Evolutionary conservation across 495 filamentous ascomycete genomes (phyloP).

Genomic region (Chaetomium tenue): DNA sequence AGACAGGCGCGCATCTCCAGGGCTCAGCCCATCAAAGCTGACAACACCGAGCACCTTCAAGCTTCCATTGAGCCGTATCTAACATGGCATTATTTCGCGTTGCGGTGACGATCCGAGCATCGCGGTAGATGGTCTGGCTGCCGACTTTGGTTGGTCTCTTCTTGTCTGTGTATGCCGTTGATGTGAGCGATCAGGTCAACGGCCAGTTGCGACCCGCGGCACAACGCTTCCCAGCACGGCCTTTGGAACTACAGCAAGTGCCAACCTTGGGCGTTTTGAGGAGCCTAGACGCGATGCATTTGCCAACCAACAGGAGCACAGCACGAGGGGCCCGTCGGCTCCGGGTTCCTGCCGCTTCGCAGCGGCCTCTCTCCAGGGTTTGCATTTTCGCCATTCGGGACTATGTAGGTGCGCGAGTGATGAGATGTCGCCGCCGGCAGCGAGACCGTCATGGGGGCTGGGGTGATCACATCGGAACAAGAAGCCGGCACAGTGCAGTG

Average conservation of each 20-base stretch:
- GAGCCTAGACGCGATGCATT: slow-evolving; percentile 14
- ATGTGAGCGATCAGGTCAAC: slow-evolving; percentile 1
- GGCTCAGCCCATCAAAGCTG: slow-evolving; percentile 1
- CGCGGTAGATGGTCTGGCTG: slow-evolving; percentile 2
- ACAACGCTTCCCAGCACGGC: slow-evolving; percentile 9
- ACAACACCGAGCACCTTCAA: not conserved
- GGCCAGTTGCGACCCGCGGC: not conserved
- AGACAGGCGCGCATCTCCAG: not conserved
- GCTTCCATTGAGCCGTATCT: slow-evolving; percentile 6
- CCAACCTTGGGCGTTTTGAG: slow-evolving; percentile 26
- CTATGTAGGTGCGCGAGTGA: not conserved
- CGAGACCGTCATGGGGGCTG: not conserved
- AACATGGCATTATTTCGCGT: slow-evolving; percentile 1
- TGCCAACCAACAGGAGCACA: slow-evolving; percentile 13
- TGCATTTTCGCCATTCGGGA: not conserved
- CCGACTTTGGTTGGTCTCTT: not conserved
- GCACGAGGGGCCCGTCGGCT: slow-evolving; percentile 10
- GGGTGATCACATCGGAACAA: slow-evolving; percentile 16
- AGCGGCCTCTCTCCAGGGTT: not conserved
- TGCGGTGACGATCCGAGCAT: not conserved
- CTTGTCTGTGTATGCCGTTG: not conserved
- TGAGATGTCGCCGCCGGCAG: not conserved
- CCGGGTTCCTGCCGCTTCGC: slow-evolving; percentile 12
- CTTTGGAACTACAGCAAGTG: slow-evolving; percentile 22
- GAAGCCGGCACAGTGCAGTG: slow-evolving; percentile 18